phyloP scores from a whole-genome alignment of 768 basidiomycete species.

The Cystobasidium ongulense region DNA sequence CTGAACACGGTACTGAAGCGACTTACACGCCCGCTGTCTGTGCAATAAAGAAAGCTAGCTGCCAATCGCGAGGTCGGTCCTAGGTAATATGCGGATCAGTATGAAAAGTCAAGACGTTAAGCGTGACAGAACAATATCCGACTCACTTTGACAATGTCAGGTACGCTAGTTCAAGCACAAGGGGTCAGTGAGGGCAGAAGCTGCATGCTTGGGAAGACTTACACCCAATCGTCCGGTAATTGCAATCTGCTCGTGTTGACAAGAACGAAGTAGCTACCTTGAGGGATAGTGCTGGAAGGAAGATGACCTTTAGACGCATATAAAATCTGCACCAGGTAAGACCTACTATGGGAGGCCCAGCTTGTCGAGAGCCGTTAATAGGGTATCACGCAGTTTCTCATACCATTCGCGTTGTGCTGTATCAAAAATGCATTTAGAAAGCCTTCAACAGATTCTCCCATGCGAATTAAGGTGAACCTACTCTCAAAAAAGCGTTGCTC shows the following conservation, averaged over 20 bases:
- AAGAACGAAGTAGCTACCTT: constrained; percentile 84
- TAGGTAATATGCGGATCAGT: constrained; percentile 38
- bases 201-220: not conserved
- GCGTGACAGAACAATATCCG: constrained; percentile 33
- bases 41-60: constrained; percentile 41
- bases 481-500: constrained; percentile 63
- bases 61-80: constrained; percentile 48
- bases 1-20: not conserved
- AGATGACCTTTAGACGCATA: not conserved
- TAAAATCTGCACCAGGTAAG: not conserved
- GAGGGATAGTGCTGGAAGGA: constrained; percentile 55
- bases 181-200: too few species aligned
- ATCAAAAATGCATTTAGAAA: too few species aligned
- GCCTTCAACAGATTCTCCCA: not conserved
- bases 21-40: constrained; percentile 37
- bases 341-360: constrained; percentile 64
- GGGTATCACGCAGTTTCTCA: constrained; percentile 62
- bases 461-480: not conserved
- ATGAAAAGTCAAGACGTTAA: constrained; percentile 36
- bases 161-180: not conserved
- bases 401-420: constrained; percentile 68
- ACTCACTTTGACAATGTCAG: constrained; percentile 28
- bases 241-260: constrained; percentile 43
- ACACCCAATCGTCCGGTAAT: constrained; percentile 31
- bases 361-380: constrained; percentile 67